Evolutionary conservation across 139 green algal species (phyloP), one percentile per base, ranked within the genome.

Genomic region (Tetraselmis chui): DNA sequence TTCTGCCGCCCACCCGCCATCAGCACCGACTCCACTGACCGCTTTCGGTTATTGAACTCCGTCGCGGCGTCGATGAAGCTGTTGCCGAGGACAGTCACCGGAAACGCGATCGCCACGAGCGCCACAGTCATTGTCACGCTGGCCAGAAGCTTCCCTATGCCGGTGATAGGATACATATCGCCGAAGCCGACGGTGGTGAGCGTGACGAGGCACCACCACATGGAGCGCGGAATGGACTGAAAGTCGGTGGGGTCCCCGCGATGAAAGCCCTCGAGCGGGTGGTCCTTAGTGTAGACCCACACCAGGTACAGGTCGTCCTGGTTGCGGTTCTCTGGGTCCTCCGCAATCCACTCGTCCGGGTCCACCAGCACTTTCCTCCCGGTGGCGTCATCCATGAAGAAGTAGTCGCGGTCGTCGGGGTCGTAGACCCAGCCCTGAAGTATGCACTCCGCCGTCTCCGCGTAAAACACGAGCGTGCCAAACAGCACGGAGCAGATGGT

Each of bases 141-240:
- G 1, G 84, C 77, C 26, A 89, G 31, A 23, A 85, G 25, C 30
- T 86, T 81, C 0, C 86, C 86, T 1, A 58, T 75, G n/a, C 30
- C 27, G 2, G 67, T 89, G 59, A 84, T 27, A 25, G 86, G 86
- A 24, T 84, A 29, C 23, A 84, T 80, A 30, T 89, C 86, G 1
- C 86, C 86, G 45, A 88, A 89, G 27, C 86, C 86, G 32, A 89
- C 86, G 18, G 86, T 89, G 77, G 87, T 85, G 1, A 89, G 59
- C 27, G 86, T 88, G 29, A 89, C 86, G 22, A 89, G 85, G 59
- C 84, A 78, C 84, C 84, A 89, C 86, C 86, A 88, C 59, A 87
- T 82, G 29, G 30, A 59, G 25, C 75, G 24, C 1, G 83, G 83
- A 31, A 84, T 83, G 78, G 28, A 59, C 77, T 31, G 45, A 24